A percentile compares a stretch with the other conserved stretches of the same genome.
phyloP scores from a whole-genome alignment of 2,329 filamentous ascomycete genomes.

The Colletotrichum tofieldiae region DNA sequence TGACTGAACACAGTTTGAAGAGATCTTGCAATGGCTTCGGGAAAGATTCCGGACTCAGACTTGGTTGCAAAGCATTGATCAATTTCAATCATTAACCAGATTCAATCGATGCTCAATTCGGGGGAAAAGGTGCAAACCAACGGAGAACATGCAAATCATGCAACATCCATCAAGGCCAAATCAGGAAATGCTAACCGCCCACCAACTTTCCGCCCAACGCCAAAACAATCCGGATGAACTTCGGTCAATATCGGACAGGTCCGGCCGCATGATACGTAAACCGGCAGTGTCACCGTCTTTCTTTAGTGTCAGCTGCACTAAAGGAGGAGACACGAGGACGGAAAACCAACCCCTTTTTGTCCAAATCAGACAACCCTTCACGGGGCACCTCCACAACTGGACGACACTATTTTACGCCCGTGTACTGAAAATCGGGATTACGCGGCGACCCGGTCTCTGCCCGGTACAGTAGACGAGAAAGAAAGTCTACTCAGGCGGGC shows the following conservation, averaged over 20 bases:
- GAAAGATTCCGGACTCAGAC: not conserved
- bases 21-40: not conserved
- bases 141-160: not conserved
- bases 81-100: slow-evolving; percentile 2
- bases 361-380: slow-evolving; percentile 9
- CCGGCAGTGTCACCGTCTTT: not conserved
- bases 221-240: not conserved
- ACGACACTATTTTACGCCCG: no score
- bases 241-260: slow-evolving; percentile 1
- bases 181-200: slow-evolving; percentile 18
- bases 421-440: no score
- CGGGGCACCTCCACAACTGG: slow-evolving; percentile 11
- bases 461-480: not conserved
- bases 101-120: slow-evolving; percentile 9
- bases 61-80: not conserved
- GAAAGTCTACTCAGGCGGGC: not conserved
- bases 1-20: not conserved
- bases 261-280: not conserved
- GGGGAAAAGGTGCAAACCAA: not conserved
- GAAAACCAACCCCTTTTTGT: not conserved
- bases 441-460: no score
- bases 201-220: not conserved
- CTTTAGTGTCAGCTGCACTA: not conserved
- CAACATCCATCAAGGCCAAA: not conserved
- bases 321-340: no score